Conservation (phyloP, 805 yeast genomes). For the Pichia nakasei region DNA sequence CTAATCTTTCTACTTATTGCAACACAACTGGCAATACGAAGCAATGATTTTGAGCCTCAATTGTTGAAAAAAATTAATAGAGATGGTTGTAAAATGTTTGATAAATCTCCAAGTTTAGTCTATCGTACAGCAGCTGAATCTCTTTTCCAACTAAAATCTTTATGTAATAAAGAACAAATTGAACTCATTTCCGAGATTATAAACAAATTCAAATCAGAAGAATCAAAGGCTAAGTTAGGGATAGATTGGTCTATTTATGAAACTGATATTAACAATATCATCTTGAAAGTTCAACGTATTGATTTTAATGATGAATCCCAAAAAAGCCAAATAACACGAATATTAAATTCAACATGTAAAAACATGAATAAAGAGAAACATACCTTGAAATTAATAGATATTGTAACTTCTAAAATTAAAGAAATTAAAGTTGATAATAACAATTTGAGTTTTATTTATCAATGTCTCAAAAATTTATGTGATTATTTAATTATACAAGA, state of each 20-base stretch:
- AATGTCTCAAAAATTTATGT: neutral
- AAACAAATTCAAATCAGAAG: neutral
- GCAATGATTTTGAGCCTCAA: conserved; percentile 1
- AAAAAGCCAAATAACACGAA: conserved; percentile 2
- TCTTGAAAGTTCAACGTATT: neutral
- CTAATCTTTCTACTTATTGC: conserved; percentile 10
- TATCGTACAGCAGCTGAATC: conserved; percentile 8
- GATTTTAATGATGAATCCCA: neutral
- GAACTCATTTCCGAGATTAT: neutral
- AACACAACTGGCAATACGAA: conserved; percentile 7
- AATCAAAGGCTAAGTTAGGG: neutral
- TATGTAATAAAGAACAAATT: neutral
- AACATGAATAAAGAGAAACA: neutral
- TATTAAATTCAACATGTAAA: neutral
- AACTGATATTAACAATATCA: conserved; percentile 1
- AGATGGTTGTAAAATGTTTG: conserved; percentile 11
- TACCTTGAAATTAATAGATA: conserved; percentile 14
- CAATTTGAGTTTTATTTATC: conserved; percentile 2
- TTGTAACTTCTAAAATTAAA: conserved; percentile 15
- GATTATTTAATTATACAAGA: neutral
- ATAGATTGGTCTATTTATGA: neutral
- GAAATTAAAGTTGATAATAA: conserved; percentile 3
- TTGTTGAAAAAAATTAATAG: conserved; percentile 2
- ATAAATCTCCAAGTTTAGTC: conserved; percentile 5
- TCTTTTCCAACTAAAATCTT: neutral